Base-by-base conservation (phyloP, 176 grass and related monocot genomes). In the Eragrostis nindensis region DNA sequence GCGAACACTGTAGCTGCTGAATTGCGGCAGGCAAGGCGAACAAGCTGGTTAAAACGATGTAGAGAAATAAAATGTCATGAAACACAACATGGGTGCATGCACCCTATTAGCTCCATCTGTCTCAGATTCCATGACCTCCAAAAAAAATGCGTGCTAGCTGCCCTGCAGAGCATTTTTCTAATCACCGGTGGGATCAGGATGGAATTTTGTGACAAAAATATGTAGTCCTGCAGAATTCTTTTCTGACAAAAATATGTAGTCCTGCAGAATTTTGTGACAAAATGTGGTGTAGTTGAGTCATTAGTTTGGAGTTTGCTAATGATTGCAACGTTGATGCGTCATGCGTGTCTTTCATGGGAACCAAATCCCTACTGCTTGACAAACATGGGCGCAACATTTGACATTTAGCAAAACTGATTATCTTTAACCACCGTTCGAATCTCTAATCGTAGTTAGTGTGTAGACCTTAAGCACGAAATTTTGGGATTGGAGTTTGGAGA, bases 321-420 rank as follows among this genome's bases (percentile, higher is more conserved):
- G 83, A 85, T 85, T 85, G 75, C 54, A 78, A 71, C 49, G 57
- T 66, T 73, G 75, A 63, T 54, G 46, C n/a, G n/a, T n/a, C n/a
- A n/a, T n/a, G n/a, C 13, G 29, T 79, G 57, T 24, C 67, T 49
- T 57, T 53, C 26, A 47, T 57, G 18, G 38, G 39, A 71, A 85
- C 52, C 24, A 44, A 64, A n/a, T 43, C 56, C 6, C 5, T 27
- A 12, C 56, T 72, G 71, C 44, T 84, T 79, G 83, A 72, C 75
- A 65, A 64, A 29, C 30, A 71, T 40, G 44, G 38, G 21, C 21
- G 59, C 32, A 39, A 62, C 32, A 30, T 4, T 68, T 66, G 2
- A 45, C 60, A 6, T 72, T 85, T 45, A 79, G 54, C 56, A 54
- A 72, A 36, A 36, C 4, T 36, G 32, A 36, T 36, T 36, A 36